phyloP scores from a whole-genome alignment of 2,329 filamentous ascomycete genomes.

The Beauveria australis region DNA sequence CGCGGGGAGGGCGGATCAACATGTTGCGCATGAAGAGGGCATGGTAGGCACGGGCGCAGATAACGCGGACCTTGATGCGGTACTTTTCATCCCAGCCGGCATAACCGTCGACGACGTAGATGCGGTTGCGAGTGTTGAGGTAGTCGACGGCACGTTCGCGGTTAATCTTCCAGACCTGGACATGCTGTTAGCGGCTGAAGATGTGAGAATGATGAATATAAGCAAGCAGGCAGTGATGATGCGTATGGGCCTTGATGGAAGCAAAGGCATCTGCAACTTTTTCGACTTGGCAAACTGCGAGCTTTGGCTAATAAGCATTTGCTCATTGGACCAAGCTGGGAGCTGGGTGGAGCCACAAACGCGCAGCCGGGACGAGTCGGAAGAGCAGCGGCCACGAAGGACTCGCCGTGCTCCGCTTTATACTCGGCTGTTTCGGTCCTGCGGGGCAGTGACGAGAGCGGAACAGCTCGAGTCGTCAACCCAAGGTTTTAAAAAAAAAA shows the following conservation, averaged over 20 bases:
- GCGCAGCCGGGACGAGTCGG: slow-evolving; percentile 9
- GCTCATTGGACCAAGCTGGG: slow-evolving; percentile 1
- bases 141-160: slow-evolving; percentile 97
- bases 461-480: not conserved
- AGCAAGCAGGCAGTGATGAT: not conserved
- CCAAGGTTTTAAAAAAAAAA: not conserved
- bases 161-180: slow-evolving; percentile 98
- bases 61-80: slow-evolving; percentile 92
- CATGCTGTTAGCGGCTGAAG: slow-evolving; percentile 22
- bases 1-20: slow-evolving; percentile 86
- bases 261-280: not conserved
- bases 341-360: not conserved
- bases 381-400: slow-evolving; percentile 11
- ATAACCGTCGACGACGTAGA: slow-evolving; percentile 96
- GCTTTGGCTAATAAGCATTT: slow-evolving; percentile 6
- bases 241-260: not conserved
- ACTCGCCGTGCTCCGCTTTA: slow-evolving; percentile 11
- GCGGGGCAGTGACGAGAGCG: slow-evolving; percentile 9
- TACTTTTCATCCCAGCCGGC: slow-evolving; percentile 99
- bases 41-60: slow-evolving; percentile 98
- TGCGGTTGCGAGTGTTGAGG: slow-evolving; percentile 96
- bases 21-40: slow-evolving; percentile 99
- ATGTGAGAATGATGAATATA: not conserved
- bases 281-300: slow-evolving; percentile 1
- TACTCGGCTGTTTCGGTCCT: slow-evolving; percentile 11